Evolutionary conservation across 2,329 filamentous ascomycete species (phyloP).

Genomic region (Stemphylium lycopersici): DNA sequence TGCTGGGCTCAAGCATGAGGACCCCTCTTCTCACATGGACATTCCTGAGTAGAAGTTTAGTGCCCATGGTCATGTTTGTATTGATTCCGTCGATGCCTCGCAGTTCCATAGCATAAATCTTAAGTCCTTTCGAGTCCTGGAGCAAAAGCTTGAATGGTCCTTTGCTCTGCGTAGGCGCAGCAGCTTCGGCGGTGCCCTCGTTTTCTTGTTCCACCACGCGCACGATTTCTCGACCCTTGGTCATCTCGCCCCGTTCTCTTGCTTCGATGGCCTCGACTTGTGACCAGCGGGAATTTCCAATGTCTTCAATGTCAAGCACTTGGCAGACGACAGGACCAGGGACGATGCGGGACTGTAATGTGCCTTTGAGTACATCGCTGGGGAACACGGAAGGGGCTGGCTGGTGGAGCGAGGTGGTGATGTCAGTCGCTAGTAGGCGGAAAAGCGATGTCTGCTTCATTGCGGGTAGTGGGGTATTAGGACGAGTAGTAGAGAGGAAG

Average conservation of each 20-base stretch:
- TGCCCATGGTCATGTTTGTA: conserved; percentile 74
- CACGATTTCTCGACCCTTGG: conserved; percentile 79
- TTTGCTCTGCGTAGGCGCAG: conserved; percentile 36
- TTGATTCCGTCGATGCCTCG: conserved; percentile 68
- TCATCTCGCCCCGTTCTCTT: conserved; percentile 73
- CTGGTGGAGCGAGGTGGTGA: conserved; percentile 65
- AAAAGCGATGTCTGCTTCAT: conserved; percentile 80
- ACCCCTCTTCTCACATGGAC: conserved; percentile 75
- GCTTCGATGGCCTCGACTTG: conserved; percentile 84
- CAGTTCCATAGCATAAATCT: conserved; percentile 76
- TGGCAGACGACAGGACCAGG: conserved; percentile 73
- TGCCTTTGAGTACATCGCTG: conserved; percentile 59
- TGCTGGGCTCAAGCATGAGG: conserved; percentile 75
- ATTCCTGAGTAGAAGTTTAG: conserved; percentile 76
- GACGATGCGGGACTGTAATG: conserved; percentile 64
- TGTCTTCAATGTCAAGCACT: conserved; percentile 84
- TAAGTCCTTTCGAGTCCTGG: conserved; percentile 74
- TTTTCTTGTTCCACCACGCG: conserved; percentile 66
- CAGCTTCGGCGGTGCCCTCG: conserved; percentile 41
- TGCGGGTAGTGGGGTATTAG: conserved; percentile 68
- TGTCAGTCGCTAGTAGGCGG: conserved; percentile 78
- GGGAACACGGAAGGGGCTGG: conserved; percentile 61
- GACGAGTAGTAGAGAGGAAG: conserved; percentile 63
- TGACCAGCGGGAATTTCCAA: conserved; percentile 80
- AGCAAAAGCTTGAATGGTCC: conserved; percentile 82